These are phyloP conservation scores for Alternaria gaisen DNA, from an alignment of 2,329 filamentous ascomycete species.

Conservation along the genomic window DNA sequence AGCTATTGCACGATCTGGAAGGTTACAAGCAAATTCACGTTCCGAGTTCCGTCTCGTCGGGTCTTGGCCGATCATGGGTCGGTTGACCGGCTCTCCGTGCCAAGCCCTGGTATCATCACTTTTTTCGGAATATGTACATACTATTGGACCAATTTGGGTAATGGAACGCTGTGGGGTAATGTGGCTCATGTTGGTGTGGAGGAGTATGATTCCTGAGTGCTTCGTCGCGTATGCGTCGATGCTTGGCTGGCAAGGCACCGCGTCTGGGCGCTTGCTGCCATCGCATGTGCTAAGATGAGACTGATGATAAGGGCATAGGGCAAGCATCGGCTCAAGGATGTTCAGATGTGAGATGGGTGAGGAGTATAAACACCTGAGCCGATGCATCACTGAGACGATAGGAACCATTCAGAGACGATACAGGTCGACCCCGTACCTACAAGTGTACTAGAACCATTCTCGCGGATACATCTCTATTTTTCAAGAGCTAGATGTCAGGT, in stretches of 20 bases:
- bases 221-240: conserved; percentile 21
- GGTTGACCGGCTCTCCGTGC: conserved; percentile 14
- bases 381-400: not conserved
- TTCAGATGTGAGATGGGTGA: not conserved
- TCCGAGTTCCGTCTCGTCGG: conserved; percentile 35
- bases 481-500: not conserved
- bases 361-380: not conserved
- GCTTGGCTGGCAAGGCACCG: conserved; percentile 16
- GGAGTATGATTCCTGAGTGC: conserved; percentile 21
- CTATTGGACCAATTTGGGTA: conserved; percentile 10
- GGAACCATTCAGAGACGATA: not conserved
- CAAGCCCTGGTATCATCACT: conserved; percentile 10
- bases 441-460: not conserved
- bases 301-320: not conserved
- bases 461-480: not conserved
- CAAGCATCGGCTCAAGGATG: conserved; percentile 14
- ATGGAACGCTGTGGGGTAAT: conserved; percentile 3
- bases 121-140: not conserved
- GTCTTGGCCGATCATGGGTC: conserved; percentile 22
- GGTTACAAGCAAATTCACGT: conserved; percentile 27
- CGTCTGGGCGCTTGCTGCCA: conserved; percentile 20
- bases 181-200: conserved; percentile 15
- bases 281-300: conserved; percentile 13
- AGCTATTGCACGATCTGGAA: conserved; percentile 26
- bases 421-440: not conserved